These are phyloP conservation scores for Cyclaneusma minus DNA, from an alignment of 2,329 filamentous ascomycete genomes.

Conservation along the genomic window DNA sequence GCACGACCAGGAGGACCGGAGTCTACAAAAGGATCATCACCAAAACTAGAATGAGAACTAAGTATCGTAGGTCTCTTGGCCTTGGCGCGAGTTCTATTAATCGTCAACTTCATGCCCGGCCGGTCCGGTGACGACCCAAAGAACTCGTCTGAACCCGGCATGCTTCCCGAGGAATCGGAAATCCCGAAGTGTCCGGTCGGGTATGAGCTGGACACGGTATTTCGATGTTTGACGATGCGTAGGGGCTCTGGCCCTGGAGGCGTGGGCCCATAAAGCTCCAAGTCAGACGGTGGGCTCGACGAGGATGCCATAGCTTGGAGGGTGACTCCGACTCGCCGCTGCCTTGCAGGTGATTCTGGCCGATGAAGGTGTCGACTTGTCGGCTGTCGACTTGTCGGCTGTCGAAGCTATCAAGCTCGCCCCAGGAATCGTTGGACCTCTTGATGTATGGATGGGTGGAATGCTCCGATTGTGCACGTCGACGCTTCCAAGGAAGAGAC, in stretches of 20 bases:
- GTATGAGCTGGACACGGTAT: slow-evolving; percentile 14
- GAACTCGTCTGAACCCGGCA: too few species aligned
- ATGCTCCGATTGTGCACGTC: slow-evolving; percentile 12
- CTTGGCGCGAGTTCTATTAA: too few species aligned
- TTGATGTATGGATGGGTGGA: slow-evolving; percentile 20
- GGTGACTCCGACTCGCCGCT: slow-evolving; percentile 2
- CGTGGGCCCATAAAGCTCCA: slow-evolving; percentile 20
- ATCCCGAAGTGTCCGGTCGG: slow-evolving; percentile 9
- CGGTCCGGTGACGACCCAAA: too few species aligned
- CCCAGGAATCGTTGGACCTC: slow-evolving; percentile 21
- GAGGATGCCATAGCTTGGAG: slow-evolving; percentile 21
- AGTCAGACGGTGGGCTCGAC: slow-evolving; percentile 12
- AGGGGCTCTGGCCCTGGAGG: slow-evolving; percentile 27
- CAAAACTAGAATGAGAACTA: too few species aligned
- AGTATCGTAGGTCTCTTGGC: too few species aligned
- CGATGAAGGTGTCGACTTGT: slow-evolving; percentile 13
- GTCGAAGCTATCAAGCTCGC: slow-evolving; percentile 18
- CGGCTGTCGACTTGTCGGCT: slow-evolving; percentile 15
- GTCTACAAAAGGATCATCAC: too few species aligned
- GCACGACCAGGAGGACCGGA: too few species aligned
- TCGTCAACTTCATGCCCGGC: too few species aligned
- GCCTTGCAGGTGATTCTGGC: slow-evolving; percentile 4
- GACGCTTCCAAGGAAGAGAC: slow-evolving; percentile 15
- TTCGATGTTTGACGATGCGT: slow-evolving; percentile 30
- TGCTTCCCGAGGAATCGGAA: too few species aligned